Evolutionary conservation across 2,329 filamentous ascomycete genomes (phyloP).

Genomic region (Fusarium nisikadoi): DNA sequence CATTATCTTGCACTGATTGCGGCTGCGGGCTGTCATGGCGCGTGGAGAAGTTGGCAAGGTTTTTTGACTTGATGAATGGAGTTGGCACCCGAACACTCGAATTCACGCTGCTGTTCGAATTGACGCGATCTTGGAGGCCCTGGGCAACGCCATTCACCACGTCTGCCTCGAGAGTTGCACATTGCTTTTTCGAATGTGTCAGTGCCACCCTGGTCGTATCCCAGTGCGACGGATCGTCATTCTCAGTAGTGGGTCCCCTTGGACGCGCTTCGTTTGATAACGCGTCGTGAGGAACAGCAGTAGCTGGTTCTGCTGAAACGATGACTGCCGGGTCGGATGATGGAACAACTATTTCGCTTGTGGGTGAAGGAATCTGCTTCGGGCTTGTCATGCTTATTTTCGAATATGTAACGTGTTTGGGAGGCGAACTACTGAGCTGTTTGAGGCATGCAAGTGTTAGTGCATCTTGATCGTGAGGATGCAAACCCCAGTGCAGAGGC

Average conservation of each 20-base stretch:
- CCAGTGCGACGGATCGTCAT: slow-evolving; percentile 41
- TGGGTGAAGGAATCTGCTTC: slow-evolving; percentile 11
- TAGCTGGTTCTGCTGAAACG: slow-evolving; percentile 2
- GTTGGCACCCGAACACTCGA: neutral
- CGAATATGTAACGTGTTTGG: slow-evolving; percentile 12
- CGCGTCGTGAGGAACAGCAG: slow-evolving; percentile 26
- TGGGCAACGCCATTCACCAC: slow-evolving; percentile 15
- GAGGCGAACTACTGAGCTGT: slow-evolving; percentile 35
- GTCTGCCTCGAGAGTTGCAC: slow-evolving; percentile 22
- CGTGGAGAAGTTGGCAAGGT: slow-evolving; percentile 11
- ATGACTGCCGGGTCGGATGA: slow-evolving; percentile 14
- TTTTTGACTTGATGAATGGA: slow-evolving; percentile 5
- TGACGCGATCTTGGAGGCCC: slow-evolving; percentile 27
- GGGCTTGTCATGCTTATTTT: neutral
- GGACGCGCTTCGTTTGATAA: slow-evolving; percentile 23
- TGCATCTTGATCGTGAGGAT: slow-evolving; percentile 1
- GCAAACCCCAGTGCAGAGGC: slow-evolving; percentile 27
- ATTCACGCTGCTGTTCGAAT: slow-evolving; percentile 7
- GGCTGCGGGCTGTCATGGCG: slow-evolving; percentile 37
- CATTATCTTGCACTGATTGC: slow-evolving; percentile 36
- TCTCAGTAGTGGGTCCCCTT: slow-evolving; percentile 33
- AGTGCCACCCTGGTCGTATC: slow-evolving; percentile 43
- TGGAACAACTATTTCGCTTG: slow-evolving; percentile 10
- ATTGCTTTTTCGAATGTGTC: slow-evolving; percentile 44
- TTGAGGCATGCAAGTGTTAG: slow-evolving; percentile 24